phyloP scores from a whole-genome alignment of 257 asterid species.

The Fraxinus excelsior region DNA sequence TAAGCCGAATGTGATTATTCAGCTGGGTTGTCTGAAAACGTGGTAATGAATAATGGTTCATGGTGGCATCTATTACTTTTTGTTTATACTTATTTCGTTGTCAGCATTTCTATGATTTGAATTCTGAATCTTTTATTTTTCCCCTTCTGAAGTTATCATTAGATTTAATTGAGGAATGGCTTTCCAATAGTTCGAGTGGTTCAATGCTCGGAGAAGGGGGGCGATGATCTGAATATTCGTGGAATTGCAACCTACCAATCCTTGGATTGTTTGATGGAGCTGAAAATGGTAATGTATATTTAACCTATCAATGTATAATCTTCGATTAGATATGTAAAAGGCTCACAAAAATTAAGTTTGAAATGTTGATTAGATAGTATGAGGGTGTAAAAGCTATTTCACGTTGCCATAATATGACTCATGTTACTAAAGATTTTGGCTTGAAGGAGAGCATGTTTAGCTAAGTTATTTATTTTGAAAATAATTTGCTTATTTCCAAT shows the following conservation, averaged over 20 bases:
- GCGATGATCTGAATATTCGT: conserved; percentile 42
- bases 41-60: conserved; percentile 35
- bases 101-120: neutral
- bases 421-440: neutral
- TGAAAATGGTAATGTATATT: conserved; percentile 63
- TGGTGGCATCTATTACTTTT: conserved; percentile 6
- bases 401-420: neutral
- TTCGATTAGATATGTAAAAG: neutral
- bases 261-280: conserved; percentile 68
- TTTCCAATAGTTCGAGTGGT: conserved; percentile 45
- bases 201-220: conserved; percentile 48
- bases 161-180: conserved; percentile 89
- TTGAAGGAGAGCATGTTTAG: neutral
- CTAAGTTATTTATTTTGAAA: neutral
- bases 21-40: conserved; percentile 90
- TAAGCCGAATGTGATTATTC: conserved; percentile 74
- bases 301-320: neutral
- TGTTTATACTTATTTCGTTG: neutral
- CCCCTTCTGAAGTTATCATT: conserved; percentile 58
- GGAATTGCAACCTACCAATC: conserved; percentile 87
- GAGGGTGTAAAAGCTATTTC: neutral
- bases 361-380: neutral
- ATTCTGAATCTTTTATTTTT: neutral
- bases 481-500: neutral
- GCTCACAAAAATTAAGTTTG: neutral